A percentile compares a stretch with the other conserved stretches of the same genome.
Conservation (phyloP, 768 basidiomycete genomes). For the Pisolithus orientalis region DNA sequence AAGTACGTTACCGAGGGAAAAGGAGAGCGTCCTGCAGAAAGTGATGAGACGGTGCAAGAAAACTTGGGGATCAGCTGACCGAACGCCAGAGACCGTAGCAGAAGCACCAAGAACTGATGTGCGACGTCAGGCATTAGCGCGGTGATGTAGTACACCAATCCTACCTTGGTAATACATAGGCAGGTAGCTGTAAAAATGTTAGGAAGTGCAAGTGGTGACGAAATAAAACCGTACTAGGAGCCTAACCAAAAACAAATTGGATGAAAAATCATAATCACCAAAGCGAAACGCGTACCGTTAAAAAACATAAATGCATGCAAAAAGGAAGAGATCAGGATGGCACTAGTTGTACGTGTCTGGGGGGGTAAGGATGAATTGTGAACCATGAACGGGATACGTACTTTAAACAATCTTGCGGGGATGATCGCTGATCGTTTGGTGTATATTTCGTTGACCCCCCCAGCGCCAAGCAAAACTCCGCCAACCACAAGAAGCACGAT, state of each 20-base stretch:
- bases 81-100: conserved; percentile 28
- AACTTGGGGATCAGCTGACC: conserved; percentile 10
- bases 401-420: conserved; percentile 35
- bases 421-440: conserved; percentile 32
- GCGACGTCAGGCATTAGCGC: neutral
- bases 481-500: conserved; percentile 35
- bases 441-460: conserved; percentile 28
- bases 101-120: conserved; percentile 29
- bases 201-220: neutral
- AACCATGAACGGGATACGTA: conserved; percentile 1
- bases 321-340: conserved; percentile 27
- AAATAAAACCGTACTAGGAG: conserved; percentile 17
- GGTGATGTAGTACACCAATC: neutral
- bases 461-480: conserved; percentile 22
- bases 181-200: conserved; percentile 24
- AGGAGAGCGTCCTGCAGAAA: conserved; percentile 30
- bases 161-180: conserved; percentile 36
- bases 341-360: conserved; percentile 33
- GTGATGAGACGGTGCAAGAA: neutral
- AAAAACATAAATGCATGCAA: conserved; percentile 31
- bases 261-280: neutral
- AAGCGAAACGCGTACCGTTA: conserved; percentile 15
- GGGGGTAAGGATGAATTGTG: neutral
- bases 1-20: conserved; percentile 20
- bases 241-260: conserved; percentile 6